These are phyloP conservation scores for Parsonsia alboflavescens DNA, from an alignment of 257 asterid species.

Conservation along the genomic window DNA sequence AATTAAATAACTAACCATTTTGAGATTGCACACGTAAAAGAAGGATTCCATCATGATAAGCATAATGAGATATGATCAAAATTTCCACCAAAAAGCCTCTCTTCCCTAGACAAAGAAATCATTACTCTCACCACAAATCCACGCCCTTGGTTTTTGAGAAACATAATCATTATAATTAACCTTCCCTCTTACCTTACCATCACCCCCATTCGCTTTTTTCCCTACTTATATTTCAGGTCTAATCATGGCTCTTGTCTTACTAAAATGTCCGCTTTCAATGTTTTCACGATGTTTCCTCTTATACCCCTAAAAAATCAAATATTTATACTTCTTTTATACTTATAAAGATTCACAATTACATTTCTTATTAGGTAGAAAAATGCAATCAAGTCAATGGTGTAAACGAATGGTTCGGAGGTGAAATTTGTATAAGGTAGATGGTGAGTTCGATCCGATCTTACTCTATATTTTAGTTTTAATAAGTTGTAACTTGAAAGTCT, in stretches of 20 bases:
- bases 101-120: slow-evolving; percentile 35
- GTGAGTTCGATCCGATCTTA: too few species aligned
- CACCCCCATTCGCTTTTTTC: slow-evolving; percentile 10
- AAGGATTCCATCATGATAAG: slow-evolving; percentile 35
- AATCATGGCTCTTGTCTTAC: slow-evolving; percentile 29
- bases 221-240: slow-evolving; percentile 1
- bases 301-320: neutral
- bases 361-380: too few species aligned
- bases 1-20: too few species aligned
- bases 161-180: slow-evolving; percentile 27
- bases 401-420: too few species aligned
- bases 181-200: slow-evolving; percentile 2
- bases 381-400: too few species aligned
- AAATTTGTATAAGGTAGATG: too few species aligned
- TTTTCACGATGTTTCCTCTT: neutral
- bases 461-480: too few species aligned
- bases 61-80: slow-evolving; percentile 36
- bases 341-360: too few species aligned
- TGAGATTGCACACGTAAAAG: slow-evolving; percentile 42
- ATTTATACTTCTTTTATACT: too few species aligned
- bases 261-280: neutral
- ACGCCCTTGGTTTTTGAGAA: slow-evolving; percentile 29
- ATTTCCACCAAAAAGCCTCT: slow-evolving; percentile 18
- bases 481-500: too few species aligned
- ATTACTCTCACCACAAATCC: slow-evolving; percentile 36